Conservation (phyloP, 768 basidiomycete species). For the Baorangia bicolor region DNA sequence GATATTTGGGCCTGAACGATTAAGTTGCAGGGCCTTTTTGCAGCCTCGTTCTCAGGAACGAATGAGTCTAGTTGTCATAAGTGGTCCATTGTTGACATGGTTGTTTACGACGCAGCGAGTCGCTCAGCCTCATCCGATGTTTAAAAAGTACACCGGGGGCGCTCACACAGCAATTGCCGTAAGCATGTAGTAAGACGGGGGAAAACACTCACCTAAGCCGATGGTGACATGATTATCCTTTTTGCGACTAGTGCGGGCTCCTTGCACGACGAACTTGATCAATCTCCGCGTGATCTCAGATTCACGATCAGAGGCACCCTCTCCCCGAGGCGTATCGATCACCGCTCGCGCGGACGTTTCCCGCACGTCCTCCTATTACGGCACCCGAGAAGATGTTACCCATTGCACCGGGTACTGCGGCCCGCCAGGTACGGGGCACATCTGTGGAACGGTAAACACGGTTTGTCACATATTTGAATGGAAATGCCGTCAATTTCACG, state of each 20-base stretch:
- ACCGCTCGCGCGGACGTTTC: slow-evolving; percentile 44
- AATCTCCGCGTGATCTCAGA: slow-evolving; percentile 26
- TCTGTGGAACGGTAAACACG: no score
- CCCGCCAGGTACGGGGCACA: neutral
- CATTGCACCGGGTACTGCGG: neutral
- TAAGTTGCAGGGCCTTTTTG: neutral
- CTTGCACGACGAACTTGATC: neutral
- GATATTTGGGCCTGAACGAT: neutral
- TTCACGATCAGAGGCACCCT: slow-evolving; percentile 30
- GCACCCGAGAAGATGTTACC: slow-evolving; percentile 24
- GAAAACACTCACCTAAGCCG: neutral
- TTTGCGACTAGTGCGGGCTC: slow-evolving; percentile 2
- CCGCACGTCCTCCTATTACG: slow-evolving; percentile 38
- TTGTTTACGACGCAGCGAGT: neutral
- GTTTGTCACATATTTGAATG: no score
- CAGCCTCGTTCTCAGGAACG: neutral
- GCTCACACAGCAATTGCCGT: no score
- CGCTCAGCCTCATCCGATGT: no score
- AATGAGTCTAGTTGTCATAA: neutral
- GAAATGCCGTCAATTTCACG: no score
- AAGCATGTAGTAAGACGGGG: no score
- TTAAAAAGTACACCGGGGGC: no score
- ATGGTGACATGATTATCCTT: neutral
- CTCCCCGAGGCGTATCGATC: slow-evolving; percentile 37
- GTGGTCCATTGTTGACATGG: neutral